Conservation (phyloP, 1,284 basidiomycete genomes). For the Trichosporon asahii region DNA sequence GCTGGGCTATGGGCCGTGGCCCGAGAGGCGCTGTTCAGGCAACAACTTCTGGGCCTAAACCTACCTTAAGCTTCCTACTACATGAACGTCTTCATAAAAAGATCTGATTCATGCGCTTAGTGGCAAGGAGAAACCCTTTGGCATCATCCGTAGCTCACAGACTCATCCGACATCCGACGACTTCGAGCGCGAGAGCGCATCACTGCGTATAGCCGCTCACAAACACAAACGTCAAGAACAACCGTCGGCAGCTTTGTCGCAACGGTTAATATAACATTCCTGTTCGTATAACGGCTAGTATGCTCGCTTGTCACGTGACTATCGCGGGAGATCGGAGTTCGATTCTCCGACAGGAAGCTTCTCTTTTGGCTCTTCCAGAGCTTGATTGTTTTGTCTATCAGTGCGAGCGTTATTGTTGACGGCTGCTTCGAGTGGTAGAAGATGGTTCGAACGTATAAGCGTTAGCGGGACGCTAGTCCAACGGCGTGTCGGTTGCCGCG, state of each 20-base stretch:
- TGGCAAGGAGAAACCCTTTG: no score
- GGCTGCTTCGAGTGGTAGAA: neutral
- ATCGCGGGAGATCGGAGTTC: constrained; percentile 9
- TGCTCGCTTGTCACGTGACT: constrained; percentile 6
- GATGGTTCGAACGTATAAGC: neutral
- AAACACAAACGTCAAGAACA: neutral
- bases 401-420: neutral
- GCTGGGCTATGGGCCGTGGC: neutral
- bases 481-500: neutral
- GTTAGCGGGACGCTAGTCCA: neutral
- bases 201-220: neutral
- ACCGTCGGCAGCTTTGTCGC: neutral
- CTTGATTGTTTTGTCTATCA: neutral
- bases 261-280: neutral
- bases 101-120: no score
- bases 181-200: neutral
- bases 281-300: constrained; percentile 10
- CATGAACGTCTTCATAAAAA: no score
- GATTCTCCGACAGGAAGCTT: constrained; percentile 8
- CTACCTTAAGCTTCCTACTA: no score
- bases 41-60: no score
- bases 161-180: no score
- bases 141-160: no score
- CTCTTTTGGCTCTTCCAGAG: neutral
- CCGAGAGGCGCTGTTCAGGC: no score